These are phyloP conservation scores for Poronia punctata DNA, from an alignment of 495 filamentous ascomycete genomes.

Conservation along the genomic window DNA sequence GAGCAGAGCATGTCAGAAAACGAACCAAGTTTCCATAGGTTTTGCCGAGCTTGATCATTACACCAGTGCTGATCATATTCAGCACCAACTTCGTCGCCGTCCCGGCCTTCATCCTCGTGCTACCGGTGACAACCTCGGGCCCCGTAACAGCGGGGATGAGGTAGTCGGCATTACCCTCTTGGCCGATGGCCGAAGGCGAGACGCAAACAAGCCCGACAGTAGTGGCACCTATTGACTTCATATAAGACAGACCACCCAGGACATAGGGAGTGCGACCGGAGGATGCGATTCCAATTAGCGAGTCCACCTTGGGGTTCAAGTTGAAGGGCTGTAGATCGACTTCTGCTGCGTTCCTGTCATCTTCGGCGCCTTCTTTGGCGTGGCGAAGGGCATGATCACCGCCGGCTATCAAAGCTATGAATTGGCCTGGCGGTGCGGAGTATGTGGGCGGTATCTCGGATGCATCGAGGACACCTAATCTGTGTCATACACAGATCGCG, in stretches of 20 bases:
- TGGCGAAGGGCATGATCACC: conserved; percentile 33
- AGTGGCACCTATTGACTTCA: conserved; percentile 25
- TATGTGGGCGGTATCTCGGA: conserved; percentile 37
- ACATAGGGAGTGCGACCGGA: conserved; percentile 38
- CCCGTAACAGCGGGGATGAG: conserved; percentile 30
- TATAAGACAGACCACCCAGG: conserved; percentile 28
- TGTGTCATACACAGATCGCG: no score
- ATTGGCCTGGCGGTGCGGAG: conserved; percentile 29
- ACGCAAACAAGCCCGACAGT: conserved; percentile 32
- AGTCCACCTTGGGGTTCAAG: conserved; percentile 26
- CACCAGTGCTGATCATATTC: conserved; percentile 37
- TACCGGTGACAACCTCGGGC: conserved; percentile 34
- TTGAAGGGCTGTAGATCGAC: conserved; percentile 21
- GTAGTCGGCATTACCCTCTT: conserved; percentile 4
- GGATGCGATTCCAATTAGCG: conserved; percentile 35
- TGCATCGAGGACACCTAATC: conserved; percentile 35
- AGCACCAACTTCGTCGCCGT: conserved; percentile 34
- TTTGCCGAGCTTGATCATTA: conserved; percentile 34
- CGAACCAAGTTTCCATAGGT: conserved; percentile 37
- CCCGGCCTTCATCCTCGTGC: conserved; percentile 34
- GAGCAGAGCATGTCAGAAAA: background rate
- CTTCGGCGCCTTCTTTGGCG: conserved; percentile 37
- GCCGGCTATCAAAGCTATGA: conserved; percentile 33
- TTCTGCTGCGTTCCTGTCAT: conserved; percentile 20
- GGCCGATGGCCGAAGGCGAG: conserved; percentile 22